Percentiles rank a stretch among this genome's conserved stretches.
phyloP scores from a whole-genome alignment of 176 grass and related monocot species.

The Ananas comosus region DNA sequence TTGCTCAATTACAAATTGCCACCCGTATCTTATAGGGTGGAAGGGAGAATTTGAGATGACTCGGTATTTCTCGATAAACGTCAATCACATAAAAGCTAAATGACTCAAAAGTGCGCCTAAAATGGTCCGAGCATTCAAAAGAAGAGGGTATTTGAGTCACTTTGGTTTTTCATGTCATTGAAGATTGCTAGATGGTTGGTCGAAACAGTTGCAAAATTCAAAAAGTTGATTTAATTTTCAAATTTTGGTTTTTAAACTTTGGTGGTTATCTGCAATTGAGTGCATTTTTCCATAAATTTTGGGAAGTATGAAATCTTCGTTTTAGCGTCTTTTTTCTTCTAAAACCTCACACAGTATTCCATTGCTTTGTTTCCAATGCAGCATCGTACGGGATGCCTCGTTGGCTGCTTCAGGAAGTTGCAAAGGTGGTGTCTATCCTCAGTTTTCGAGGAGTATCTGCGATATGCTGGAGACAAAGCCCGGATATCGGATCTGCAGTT shows the following conservation, averaged over 20 bases:
- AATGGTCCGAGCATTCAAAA: no score
- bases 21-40: no score
- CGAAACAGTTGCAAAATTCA: background rate
- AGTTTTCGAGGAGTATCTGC: slow-evolving; percentile 9
- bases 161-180: no score
- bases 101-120: no score
- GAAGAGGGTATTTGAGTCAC: no score
- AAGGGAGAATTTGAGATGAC: no score
- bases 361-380: background rate
- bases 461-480: background rate
- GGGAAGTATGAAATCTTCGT: no score
- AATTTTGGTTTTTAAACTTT: background rate
- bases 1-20: no score
- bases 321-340: background rate
- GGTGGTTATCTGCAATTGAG: background rate
- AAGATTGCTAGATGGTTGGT: no score
- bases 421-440: slow-evolving; percentile 7
- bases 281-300: no score
- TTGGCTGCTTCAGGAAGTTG: slow-evolving; percentile 11
- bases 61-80: no score
- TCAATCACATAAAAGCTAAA: no score
- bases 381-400: slow-evolving; percentile 6
- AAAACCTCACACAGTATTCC: background rate
- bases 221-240: background rate
- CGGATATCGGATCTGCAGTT: slow-evolving; percentile 3